phyloP scores from a whole-genome alignment of 768 basidiomycete species.

The Hericium erinaceus region DNA sequence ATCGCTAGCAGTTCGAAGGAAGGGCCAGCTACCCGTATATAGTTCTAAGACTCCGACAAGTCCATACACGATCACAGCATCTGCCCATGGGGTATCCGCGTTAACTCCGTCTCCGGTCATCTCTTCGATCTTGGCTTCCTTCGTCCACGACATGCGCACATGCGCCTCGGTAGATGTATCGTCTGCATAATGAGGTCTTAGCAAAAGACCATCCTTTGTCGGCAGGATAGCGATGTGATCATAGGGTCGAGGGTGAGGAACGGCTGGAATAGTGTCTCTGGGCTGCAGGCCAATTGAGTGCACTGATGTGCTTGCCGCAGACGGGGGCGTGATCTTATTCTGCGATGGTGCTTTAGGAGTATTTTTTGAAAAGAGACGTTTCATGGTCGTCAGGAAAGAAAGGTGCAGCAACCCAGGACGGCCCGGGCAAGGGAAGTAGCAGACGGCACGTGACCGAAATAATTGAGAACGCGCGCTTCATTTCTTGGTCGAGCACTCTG shows the following conservation, averaged over 20 bases:
- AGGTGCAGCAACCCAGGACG: too few species aligned
- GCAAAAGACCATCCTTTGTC: conserved; percentile 52
- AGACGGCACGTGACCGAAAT: too few species aligned
- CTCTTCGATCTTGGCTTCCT: conserved; percentile 44
- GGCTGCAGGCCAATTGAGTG: conserved; percentile 40
- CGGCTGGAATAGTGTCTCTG: conserved; percentile 52
- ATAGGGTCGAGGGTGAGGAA: conserved; percentile 70
- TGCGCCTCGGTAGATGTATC: conserved; percentile 26
- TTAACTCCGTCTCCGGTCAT: conserved; percentile 26
- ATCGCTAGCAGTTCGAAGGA: conserved; percentile 1
- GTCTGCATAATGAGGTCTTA: conserved; percentile 44
- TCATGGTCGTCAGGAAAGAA: conserved; percentile 7
- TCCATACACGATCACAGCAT: conserved; percentile 57
- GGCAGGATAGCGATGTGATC: conserved; percentile 56
- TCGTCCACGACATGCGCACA: conserved; percentile 55
- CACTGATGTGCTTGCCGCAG: conserved; percentile 2
- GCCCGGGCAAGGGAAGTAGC: too few species aligned
- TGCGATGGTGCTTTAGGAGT: conserved; percentile 2
- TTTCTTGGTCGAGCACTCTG: too few species aligned
- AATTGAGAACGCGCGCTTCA: too few species aligned
- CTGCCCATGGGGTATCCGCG: conserved; percentile 41
- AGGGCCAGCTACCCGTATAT: conserved; percentile 47
- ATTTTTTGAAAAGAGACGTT: conserved; percentile 11
- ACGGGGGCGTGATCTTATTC: background rate
- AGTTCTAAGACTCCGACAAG: conserved; percentile 68